Conservation (phyloP, 1,284 basidiomycete species). For the Pascua sp. region DNA sequence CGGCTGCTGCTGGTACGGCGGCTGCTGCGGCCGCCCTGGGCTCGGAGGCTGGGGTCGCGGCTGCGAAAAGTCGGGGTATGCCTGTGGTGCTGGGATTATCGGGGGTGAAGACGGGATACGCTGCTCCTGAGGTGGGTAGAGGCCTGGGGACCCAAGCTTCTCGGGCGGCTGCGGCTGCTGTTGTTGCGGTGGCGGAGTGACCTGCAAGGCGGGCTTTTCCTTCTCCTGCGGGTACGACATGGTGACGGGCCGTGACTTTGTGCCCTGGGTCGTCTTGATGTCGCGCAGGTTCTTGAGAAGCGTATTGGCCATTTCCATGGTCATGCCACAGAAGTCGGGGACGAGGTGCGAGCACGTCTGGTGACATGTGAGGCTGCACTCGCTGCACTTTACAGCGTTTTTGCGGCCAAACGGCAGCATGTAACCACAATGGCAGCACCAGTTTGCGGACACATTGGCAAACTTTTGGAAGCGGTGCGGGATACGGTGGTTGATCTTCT, state of each 20-base stretch:
- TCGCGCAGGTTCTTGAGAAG: slow-evolving; percentile 80
- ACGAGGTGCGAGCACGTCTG: slow-evolving; percentile 97
- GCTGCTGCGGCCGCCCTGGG: slow-evolving; percentile 12
- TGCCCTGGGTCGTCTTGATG: slow-evolving; percentile 59
- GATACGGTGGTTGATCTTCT: slow-evolving; percentile 99
- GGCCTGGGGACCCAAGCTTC: slow-evolving; percentile 5
- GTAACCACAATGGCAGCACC: slow-evolving; percentile 99
- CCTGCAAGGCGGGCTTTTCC: slow-evolving; percentile 9
- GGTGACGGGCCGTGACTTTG: slow-evolving; percentile 31
- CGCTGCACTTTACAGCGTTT: slow-evolving; percentile 90
- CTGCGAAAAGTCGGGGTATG: slow-evolving; percentile 11
- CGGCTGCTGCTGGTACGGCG: slow-evolving; percentile 15
- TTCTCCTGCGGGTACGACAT: slow-evolving; percentile 12
- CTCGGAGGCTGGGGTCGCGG: slow-evolving; percentile 25
- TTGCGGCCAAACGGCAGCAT: slow-evolving; percentile 97
- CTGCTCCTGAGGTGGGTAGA: slow-evolving; percentile 1
- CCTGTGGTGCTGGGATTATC: slow-evolving; percentile 31
- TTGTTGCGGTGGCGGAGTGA: slow-evolving; percentile 13
- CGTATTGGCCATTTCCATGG: slow-evolving; percentile 97
- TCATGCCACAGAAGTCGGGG: slow-evolving; percentile 99
- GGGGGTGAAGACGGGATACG: slow-evolving; percentile 53
- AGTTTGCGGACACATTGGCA: slow-evolving; percentile 96
- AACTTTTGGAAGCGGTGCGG: slow-evolving; percentile 97
- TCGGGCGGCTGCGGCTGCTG: slow-evolving; percentile 20
- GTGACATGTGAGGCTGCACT: slow-evolving; percentile 95